Conservation (phyloP, 768 basidiomycete genomes). For the Cubamyces sp. region DNA sequence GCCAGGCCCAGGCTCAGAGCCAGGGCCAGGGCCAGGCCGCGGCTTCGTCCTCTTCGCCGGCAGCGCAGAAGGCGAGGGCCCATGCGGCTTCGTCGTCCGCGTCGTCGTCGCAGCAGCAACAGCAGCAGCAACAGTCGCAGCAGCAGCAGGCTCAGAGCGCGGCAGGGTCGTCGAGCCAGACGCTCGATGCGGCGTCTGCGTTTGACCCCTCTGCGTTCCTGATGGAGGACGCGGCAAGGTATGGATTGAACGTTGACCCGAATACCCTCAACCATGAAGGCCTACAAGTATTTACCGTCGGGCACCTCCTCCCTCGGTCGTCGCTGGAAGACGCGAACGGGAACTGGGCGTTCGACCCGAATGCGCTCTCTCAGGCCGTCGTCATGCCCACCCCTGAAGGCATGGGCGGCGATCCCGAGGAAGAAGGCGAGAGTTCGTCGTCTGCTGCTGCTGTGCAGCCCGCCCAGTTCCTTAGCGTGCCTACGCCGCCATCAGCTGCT, state of each 20-base stretch:
- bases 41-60: constrained; percentile 3
- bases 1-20: constrained; percentile 20
- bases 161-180: constrained; percentile 13
- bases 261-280: constrained; percentile 54
- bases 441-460: constrained; percentile 13
- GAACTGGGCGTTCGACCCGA: constrained; percentile 62
- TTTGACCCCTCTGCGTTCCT: constrained; percentile 26
- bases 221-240: constrained; percentile 30
- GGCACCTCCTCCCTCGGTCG: constrained; percentile 69
- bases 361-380: constrained; percentile 34
- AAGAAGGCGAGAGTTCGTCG: constrained; percentile 31
- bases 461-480: constrained; percentile 23
- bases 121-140: constrained; percentile 1
- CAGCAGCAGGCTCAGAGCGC: not conserved
- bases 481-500: constrained; percentile 27
- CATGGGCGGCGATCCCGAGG: constrained; percentile 36
- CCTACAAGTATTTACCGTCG: constrained; percentile 79
- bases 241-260: constrained; percentile 27
- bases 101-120: constrained; percentile 8
- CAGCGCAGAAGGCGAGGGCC: not conserved
- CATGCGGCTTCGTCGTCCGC: constrained; percentile 7
- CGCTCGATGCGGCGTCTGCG: constrained; percentile 14
- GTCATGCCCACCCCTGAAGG: constrained; percentile 37
- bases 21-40: constrained; percentile 12
- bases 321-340: constrained; percentile 54